phyloP scores from a whole-genome alignment of 805 yeast genomes.

The Lachancea fermentati region DNA sequence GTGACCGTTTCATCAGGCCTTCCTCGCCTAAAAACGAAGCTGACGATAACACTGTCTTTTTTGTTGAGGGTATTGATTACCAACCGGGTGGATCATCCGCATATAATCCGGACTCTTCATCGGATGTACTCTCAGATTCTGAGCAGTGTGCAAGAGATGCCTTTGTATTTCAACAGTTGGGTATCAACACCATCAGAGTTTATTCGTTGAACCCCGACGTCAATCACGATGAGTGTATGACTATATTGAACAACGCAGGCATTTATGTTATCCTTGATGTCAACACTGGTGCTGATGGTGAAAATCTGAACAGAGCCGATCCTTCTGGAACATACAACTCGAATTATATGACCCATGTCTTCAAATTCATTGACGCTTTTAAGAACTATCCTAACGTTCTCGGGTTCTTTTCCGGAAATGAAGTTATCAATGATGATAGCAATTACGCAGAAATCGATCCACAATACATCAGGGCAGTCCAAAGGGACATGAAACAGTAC shows the following conservation, averaged over 20 bases:
- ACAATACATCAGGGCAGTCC: slow-evolving; percentile 78
- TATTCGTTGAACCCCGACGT: slow-evolving; percentile 78
- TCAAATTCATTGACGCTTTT: slow-evolving; percentile 80
- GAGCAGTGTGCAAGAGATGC: slow-evolving; percentile 77
- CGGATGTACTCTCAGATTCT: slow-evolving; percentile 69
- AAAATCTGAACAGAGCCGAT: slow-evolving; percentile 66
- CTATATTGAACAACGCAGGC: slow-evolving; percentile 84
- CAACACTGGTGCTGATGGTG: slow-evolving; percentile 62
- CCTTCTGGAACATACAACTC: slow-evolving; percentile 67
- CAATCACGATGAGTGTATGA: slow-evolving; percentile 88
- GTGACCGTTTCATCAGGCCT: slow-evolving; percentile 57
- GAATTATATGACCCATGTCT: slow-evolving; percentile 67
- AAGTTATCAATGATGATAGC: slow-evolving; percentile 72
- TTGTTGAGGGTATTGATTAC: slow-evolving; percentile 82
- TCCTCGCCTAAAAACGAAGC: slow-evolving; percentile 34
- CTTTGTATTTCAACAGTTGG: slow-evolving; percentile 67
- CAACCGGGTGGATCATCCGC: slow-evolving; percentile 89
- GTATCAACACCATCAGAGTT: slow-evolving; percentile 79
- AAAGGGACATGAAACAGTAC: slow-evolving; percentile 86
- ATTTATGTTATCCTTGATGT: slow-evolving; percentile 84
- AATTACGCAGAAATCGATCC: slow-evolving; percentile 63
- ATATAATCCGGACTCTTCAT: slow-evolving; percentile 27
- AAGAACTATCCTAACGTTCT: slow-evolving; percentile 76
- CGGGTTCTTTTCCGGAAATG: slow-evolving; percentile 90
- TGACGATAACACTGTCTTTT: slow-evolving; percentile 51